Conservation (phyloP, 1,139 yeast species). For the Pichia sp. region DNA sequence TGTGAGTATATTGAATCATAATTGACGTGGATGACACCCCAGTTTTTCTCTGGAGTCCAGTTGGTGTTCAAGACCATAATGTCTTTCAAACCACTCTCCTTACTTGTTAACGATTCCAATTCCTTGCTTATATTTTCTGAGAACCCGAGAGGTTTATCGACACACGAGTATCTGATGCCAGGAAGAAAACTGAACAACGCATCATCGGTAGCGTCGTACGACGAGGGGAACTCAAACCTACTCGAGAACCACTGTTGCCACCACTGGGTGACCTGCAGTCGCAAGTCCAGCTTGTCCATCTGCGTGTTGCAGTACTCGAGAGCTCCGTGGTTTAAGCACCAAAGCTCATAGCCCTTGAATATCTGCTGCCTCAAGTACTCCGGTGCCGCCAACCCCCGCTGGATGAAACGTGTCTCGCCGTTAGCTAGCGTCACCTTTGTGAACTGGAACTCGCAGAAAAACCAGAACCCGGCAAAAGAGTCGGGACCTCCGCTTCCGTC, state of each 20-base stretch:
- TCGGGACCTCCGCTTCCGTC: neutral
- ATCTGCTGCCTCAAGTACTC: constrained; percentile 26
- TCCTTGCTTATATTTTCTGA: constrained; percentile 25
- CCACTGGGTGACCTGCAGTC: constrained; percentile 23
- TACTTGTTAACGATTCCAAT: constrained; percentile 14
- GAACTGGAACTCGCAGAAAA: constrained; percentile 25
- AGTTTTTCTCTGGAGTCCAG: constrained; percentile 29
- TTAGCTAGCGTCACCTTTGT: constrained; percentile 3
- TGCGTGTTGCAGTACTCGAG: constrained; percentile 10
- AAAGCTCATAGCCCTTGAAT: constrained; percentile 25
- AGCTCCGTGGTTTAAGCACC: constrained; percentile 25
- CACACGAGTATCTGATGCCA: constrained; percentile 29
- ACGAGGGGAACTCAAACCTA: constrained; percentile 25
- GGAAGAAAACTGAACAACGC: constrained; percentile 25
- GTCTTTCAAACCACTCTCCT: constrained; percentile 21
- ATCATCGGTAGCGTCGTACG: constrained; percentile 23
- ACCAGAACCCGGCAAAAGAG: constrained; percentile 18
- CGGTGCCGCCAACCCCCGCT: constrained; percentile 29
- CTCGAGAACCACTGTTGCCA: constrained; percentile 29
- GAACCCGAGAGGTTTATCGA: constrained; percentile 29
- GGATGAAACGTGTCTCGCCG: constrained; percentile 10
- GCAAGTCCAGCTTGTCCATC: constrained; percentile 1
- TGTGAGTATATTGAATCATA: constrained; percentile 4
- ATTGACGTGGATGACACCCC: constrained; percentile 27
- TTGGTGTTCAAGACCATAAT: constrained; percentile 27